Evolutionary conservation across 805 yeast genomes (phyloP).

Genomic region (Candida nitratophila): DNA sequence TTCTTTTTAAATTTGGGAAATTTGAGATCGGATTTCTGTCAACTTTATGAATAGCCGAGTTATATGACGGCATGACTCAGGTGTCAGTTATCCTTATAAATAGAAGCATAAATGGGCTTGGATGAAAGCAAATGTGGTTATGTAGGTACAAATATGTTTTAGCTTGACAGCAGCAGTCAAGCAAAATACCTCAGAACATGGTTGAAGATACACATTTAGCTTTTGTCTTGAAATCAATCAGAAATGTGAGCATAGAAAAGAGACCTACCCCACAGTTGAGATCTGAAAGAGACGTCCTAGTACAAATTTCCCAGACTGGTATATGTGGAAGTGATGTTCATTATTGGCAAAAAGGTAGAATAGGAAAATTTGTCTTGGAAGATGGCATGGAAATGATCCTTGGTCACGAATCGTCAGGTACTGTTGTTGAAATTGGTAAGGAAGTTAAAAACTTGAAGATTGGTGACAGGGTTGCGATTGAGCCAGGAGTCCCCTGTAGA

Average conservation of each 20-base stretch:
- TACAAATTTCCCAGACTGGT: constrained; percentile 67
- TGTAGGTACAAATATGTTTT: neutral
- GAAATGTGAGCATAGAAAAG: constrained; percentile 51
- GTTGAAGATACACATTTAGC: constrained; percentile 20
- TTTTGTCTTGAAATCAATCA: constrained; percentile 51
- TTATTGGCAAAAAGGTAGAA: constrained; percentile 35
- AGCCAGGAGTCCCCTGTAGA: constrained; percentile 43
- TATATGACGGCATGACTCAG: too few relatives aligned
- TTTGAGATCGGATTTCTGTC: too few relatives aligned
- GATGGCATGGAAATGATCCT: constrained; percentile 26
- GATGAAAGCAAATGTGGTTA: too few relatives aligned
- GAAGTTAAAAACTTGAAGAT: constrained; percentile 29
- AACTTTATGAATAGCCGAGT: too few relatives aligned
- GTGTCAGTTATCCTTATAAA: too few relatives aligned
- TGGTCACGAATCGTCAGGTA: constrained; percentile 44
- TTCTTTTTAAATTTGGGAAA: too few relatives aligned
- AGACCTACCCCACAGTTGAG: constrained; percentile 50
- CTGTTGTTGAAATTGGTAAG: constrained; percentile 41
- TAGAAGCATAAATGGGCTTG: too few relatives aligned
- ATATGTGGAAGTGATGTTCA: constrained; percentile 78
- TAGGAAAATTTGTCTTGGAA: constrained; percentile 14
- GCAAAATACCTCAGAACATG: neutral
- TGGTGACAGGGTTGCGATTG: constrained; percentile 52
- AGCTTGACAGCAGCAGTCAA: neutral
- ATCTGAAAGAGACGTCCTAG: constrained; percentile 53